Percentiles rank a stretch among this genome's conserved stretches.
Evolutionary conservation across 139 green algal species (phyloP).

Genomic region (Chlamydomonas eustigma): DNA sequence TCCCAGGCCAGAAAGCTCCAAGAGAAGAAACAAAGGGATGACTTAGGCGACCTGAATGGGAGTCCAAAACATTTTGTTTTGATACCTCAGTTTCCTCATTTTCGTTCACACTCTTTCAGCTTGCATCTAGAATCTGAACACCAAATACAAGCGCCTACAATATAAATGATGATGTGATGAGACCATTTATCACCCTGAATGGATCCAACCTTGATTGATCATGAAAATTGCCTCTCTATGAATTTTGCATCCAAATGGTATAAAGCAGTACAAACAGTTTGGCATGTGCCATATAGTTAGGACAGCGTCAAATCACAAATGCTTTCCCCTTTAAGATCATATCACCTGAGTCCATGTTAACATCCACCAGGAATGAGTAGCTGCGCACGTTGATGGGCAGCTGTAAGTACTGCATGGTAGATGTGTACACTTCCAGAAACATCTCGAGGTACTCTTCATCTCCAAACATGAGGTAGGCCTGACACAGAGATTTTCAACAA

Average conservation of each 20-base stretch:
- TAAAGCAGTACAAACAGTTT: no score
- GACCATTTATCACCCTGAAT: not conserved
- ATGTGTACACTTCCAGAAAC: constrained; percentile 42
- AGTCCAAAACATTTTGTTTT: no score
- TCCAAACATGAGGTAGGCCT: constrained; percentile 73
- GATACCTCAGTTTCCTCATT: no score
- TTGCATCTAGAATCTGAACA: no score
- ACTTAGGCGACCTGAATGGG: constrained; percentile 39
- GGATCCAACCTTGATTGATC: constrained; percentile 1
- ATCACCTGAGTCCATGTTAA: constrained; percentile 65
- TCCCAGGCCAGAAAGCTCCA: constrained; percentile 84
- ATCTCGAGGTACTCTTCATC: constrained; percentile 58
- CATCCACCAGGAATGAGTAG: constrained; percentile 56
- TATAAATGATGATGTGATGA: no score
- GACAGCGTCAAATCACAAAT: no score
- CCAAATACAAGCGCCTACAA: no score
- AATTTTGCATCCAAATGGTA: no score
- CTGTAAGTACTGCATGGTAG: constrained; percentile 13
- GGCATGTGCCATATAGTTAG: no score
- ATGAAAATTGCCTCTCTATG: no score
- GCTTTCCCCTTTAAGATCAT: constrained; percentile 24
- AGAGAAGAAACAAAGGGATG: constrained; percentile 71
- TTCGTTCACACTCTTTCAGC: no score
- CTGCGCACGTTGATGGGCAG: constrained; percentile 27
- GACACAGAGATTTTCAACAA: no score